Conservation (phyloP, 805 yeast genomes). For the Cyberlindnera petersonii region DNA sequence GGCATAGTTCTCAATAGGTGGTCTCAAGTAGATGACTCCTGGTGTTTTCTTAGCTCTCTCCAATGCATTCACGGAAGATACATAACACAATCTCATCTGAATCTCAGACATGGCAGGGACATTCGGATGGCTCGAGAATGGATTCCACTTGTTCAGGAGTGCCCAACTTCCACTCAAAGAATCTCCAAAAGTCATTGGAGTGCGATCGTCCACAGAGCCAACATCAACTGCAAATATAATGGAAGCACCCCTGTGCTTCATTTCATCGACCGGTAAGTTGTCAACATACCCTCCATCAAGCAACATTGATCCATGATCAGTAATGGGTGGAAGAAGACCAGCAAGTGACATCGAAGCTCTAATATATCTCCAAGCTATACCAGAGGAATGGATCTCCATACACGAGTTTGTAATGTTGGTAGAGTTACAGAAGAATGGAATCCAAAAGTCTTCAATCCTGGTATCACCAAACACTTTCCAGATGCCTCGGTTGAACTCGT, state of each 20-base stretch:
- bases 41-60: slow-evolving; percentile 81
- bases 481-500: slow-evolving; percentile 94
- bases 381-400: slow-evolving; percentile 90
- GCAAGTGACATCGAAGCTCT: slow-evolving; percentile 97
- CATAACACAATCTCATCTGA: slow-evolving; percentile 89
- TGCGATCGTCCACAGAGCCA: slow-evolving; percentile 88
- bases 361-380: slow-evolving; percentile 93
- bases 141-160: slow-evolving; percentile 79
- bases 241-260: slow-evolving; percentile 85
- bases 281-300: slow-evolving; percentile 96
- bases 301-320: slow-evolving; percentile 87
- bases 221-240: slow-evolving; percentile 91
- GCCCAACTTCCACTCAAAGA: slow-evolving; percentile 93
- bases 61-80: slow-evolving; percentile 88
- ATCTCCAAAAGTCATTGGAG: slow-evolving; percentile 89
- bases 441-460: slow-evolving; percentile 95
- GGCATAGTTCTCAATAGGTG: slow-evolving; percentile 90
- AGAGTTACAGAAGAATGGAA: slow-evolving; percentile 81
- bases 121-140: slow-evolving; percentile 81
- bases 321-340: slow-evolving; percentile 84
- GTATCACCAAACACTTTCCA: slow-evolving; percentile 94
- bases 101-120: slow-evolving; percentile 95
- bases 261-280: slow-evolving; percentile 86
- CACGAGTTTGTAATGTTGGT: slow-evolving; percentile 92
- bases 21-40: slow-evolving; percentile 84